A percentile compares a stretch with the other conserved stretches of the same genome.
Evolutionary conservation across 768 basidiomycete species (phyloP).

Genomic region (Tricholoma bakamatsutake): DNA sequence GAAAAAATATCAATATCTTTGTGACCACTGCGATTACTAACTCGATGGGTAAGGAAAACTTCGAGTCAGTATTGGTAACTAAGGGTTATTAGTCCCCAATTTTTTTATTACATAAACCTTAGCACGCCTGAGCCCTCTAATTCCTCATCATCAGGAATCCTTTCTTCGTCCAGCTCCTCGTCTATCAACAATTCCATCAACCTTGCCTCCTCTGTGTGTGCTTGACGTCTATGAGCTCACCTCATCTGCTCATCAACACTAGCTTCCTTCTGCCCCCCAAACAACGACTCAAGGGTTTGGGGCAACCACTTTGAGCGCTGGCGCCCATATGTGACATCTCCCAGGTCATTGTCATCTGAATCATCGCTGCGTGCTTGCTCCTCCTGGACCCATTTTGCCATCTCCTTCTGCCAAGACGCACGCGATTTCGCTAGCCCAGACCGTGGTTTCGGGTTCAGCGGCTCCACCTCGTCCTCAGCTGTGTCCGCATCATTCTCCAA

Average conservation of each 20-base stretch:
- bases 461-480: not conserved
- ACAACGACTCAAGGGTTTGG: too few relatives aligned
- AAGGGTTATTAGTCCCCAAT: too few relatives aligned
- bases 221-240: slow-evolving; percentile 1
- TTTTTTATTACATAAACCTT: too few relatives aligned
- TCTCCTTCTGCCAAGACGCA: too few relatives aligned
- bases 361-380: not conserved
- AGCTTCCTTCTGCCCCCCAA: slow-evolving; percentile 9
- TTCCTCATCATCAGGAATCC: not conserved
- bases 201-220: slow-evolving; percentile 12
- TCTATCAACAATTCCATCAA: slow-evolving; percentile 18
- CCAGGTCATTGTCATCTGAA: slow-evolving; percentile 5
- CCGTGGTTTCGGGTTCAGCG: too few relatives aligned
- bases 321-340: not conserved
- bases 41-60: too few relatives aligned
- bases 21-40: too few relatives aligned
- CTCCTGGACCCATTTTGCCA: too few relatives aligned
- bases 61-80: too few relatives aligned
- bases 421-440: slow-evolving; percentile 2
- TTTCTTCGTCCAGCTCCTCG: too few relatives aligned
- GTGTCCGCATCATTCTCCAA: not conserved
- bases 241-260: slow-evolving; percentile 8
- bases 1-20: too few relatives aligned
- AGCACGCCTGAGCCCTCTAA: not conserved
- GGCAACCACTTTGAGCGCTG: slow-evolving; percentile 13